Base-by-base conservation (phyloP, 2,329 filamentous ascomycete genomes). In the Raffaelea albimanens region DNA sequence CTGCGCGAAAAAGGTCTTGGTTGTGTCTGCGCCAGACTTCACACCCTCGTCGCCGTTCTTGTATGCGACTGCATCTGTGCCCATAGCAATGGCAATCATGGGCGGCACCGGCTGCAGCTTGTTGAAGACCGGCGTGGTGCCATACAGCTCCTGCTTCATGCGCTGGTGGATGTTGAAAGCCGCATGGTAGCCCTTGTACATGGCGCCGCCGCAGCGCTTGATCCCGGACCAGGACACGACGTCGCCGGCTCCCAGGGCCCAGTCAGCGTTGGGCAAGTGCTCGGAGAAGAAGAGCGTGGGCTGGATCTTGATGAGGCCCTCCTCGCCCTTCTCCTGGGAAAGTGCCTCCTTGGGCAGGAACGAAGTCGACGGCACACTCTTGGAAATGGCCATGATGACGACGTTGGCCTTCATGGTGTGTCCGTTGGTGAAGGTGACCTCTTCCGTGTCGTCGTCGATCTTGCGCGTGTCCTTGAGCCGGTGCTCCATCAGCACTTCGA, bases 141-240 rank as follows among this genome's bases (percentile, higher is more conserved):
- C 63, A 0, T 64, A 60, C 21, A 65, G 55, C 45, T 69, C 61
- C 46, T 66, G 58, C 40, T 78, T 61, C 59, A 85, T 78, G 21
- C 71, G 66, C 63, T 83, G 76, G 64, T 85, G 75, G 46, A 85
- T 74, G 59, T 90, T 90, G 46, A 73, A 64, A 7, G 79, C 84
- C 3, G 76, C 76, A 51, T 75, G 71, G 57, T 81, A 76, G 34
- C 85, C 86, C 70, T 82, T 80, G 58, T 85, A 77, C 75, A 90
- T 86, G 31, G 86, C 86, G 16, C 72, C 77, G 21, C 86, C 85
- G 56, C 82, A 87, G 40, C 86, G 82, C 69, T 88, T 90, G 67
- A 91, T 88, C 40, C 85, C 85, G 0, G 82, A 76, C 85, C 86
- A 90, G 43, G 70, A 67, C 29, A 75, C 76, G 16, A 85, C 67